phyloP scores from a whole-genome alignment of 2,329 filamentous ascomycete genomes.

The Akanthomyces dipterigenus region DNA sequence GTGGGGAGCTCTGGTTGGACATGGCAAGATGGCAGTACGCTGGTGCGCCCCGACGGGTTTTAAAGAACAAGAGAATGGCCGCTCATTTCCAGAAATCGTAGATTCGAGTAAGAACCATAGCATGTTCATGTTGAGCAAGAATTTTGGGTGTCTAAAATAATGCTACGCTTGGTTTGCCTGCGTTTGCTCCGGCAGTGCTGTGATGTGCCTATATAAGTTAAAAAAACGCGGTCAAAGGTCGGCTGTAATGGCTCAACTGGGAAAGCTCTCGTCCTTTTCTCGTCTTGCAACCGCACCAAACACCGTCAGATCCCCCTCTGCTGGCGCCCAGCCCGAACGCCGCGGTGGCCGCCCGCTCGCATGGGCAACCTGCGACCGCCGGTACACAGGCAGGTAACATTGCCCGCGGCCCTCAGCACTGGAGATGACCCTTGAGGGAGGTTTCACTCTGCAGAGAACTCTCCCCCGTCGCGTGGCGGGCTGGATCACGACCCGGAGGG shows the following conservation, averaged over 20 bases:
- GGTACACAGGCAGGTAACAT: conserved; percentile 27
- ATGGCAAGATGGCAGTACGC: no score
- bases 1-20: no score
- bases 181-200: no score
- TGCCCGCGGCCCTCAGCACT: conserved; percentile 56
- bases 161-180: no score
- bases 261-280: conserved; percentile 51
- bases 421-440: conserved; percentile 64
- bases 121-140: no score
- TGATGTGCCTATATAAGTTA: conserved; percentile 21
- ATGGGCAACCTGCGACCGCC: conserved; percentile 59
- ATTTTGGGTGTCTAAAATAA: no score
- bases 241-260: conserved; percentile 59
- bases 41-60: no score
- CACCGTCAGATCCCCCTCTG: conserved; percentile 47
- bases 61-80: no score
- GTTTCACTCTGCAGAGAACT: conserved; percentile 66
- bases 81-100: no score
- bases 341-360: conserved; percentile 60
- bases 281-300: conserved; percentile 41
- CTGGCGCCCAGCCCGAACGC: conserved; percentile 63
- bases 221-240: conserved; percentile 14
- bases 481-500: conserved; percentile 59
- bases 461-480: conserved; percentile 65
- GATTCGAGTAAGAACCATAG: no score